phyloP scores from a whole-genome alignment of 2,329 filamentous ascomycete species.

The Aspergillaceae sp. region DNA sequence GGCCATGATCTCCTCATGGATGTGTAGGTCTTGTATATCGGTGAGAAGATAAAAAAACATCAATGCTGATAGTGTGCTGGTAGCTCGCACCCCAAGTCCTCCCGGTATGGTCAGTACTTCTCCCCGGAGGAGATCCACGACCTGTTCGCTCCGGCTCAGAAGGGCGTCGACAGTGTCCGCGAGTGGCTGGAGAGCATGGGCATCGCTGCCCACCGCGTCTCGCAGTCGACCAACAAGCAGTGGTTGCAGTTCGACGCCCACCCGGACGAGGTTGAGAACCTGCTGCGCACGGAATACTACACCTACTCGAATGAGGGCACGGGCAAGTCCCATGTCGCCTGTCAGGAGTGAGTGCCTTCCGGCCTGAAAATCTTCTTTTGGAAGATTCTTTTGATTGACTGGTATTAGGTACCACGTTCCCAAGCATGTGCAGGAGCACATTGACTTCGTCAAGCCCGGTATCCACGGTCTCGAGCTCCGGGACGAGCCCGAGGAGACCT shows the following conservation, averaged over 20 bases:
- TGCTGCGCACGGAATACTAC: constrained; percentile 48
- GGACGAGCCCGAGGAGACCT: constrained; percentile 8
- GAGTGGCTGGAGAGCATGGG: constrained; percentile 48
- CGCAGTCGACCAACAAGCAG: constrained; percentile 43
- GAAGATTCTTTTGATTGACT: no score
- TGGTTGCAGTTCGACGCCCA: constrained; percentile 51
- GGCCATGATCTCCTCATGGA: constrained; percentile 39
- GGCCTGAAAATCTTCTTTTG: no score
- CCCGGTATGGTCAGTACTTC: constrained; percentile 37
- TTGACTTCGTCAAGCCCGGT: constrained; percentile 50
- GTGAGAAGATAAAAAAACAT: no score
- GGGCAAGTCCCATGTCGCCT: constrained; percentile 22
- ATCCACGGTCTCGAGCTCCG: constrained; percentile 24
- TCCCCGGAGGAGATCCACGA: constrained; percentile 36
- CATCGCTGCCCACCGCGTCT: constrained; percentile 41
- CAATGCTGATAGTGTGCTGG: no score
- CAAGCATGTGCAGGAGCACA: constrained; percentile 37
- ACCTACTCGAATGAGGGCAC: constrained; percentile 37
- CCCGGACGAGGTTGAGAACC: constrained; percentile 44
- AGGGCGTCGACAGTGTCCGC: constrained; percentile 44
- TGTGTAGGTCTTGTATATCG: constrained; percentile 18
- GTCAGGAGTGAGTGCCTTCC: constrained; percentile 29
- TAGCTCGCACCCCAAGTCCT: constrained; percentile 35
- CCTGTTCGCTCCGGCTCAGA: constrained; percentile 34
- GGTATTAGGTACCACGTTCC: constrained; percentile 41